These are phyloP conservation scores for Fusarium mundagurra DNA, from an alignment of 2,329 filamentous ascomycete genomes.

Conservation along the genomic window DNA sequence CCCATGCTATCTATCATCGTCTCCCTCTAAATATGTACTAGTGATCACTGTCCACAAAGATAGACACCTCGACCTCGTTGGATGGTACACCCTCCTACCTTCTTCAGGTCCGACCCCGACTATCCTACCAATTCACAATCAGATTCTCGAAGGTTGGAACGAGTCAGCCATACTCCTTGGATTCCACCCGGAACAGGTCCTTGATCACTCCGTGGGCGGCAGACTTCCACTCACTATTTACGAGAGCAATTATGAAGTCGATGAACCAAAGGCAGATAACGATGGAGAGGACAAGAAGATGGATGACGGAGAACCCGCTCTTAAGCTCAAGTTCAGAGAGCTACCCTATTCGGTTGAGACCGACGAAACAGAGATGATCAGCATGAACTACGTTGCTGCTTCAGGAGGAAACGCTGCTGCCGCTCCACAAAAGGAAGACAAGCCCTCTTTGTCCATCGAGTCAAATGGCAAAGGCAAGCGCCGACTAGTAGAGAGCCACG, in stretches of 20 bases:
- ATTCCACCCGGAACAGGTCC: constrained; percentile 76
- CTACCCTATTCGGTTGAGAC: constrained; percentile 90
- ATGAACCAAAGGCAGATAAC: constrained; percentile 59
- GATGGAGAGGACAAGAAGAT: constrained; percentile 76
- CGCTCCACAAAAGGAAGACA: constrained; percentile 60
- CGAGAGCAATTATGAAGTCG: constrained; percentile 83
- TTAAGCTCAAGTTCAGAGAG: constrained; percentile 81
- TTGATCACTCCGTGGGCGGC: constrained; percentile 70
- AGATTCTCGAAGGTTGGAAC: constrained; percentile 79
- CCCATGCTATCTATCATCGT: background rate
- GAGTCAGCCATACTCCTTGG: constrained; percentile 89
- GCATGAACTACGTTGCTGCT: constrained; percentile 90
- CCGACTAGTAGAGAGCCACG: constrained; percentile 48
- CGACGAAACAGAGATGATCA: constrained; percentile 97
- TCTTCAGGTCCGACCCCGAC: constrained; percentile 74
- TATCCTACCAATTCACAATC: constrained; percentile 79
- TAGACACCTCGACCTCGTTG: constrained; percentile 85
- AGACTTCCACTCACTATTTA: constrained; percentile 92
- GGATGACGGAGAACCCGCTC: constrained; percentile 67
- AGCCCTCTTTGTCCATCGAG: constrained; percentile 55
- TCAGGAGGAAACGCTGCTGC: constrained; percentile 81
- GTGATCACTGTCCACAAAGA: constrained; percentile 90
- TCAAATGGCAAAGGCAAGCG: constrained; percentile 65
- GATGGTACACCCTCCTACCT: constrained; percentile 87
- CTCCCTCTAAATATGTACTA: constrained; percentile 49